These are phyloP conservation scores for Salvia splendens DNA, from an alignment of 257 asterid genomes.

Conservation along the genomic window DNA sequence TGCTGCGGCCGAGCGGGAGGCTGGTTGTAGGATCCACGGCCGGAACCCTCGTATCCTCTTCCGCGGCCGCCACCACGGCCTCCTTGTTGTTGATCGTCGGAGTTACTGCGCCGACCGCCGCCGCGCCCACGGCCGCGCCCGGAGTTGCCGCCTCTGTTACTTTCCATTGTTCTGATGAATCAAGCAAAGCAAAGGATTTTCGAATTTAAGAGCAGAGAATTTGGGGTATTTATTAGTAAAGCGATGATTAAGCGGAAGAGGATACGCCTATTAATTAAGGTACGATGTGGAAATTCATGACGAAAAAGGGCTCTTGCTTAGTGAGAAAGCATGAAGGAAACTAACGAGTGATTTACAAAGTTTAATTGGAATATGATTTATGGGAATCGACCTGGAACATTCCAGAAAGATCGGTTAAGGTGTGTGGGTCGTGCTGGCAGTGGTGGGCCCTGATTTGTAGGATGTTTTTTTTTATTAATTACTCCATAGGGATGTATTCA, in stretches of 20 bases:
- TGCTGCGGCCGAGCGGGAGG: constrained; percentile 28
- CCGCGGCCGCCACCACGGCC: constrained; percentile 38
- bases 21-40: constrained; percentile 19
- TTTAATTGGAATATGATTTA: not conserved
- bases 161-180: constrained; percentile 19
- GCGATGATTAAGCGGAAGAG: not conserved
- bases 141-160: constrained; percentile 19
- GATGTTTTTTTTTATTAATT: not conserved
- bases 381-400: constrained; percentile 13
- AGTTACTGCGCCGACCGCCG: constrained; percentile 29
- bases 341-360: not conserved
- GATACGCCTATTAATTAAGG: not conserved
- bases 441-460: not conserved
- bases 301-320: constrained; percentile 26
- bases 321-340: not conserved
- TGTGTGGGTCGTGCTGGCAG: not conserved
- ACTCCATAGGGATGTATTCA: too few species aligned
- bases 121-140: constrained; percentile 32
- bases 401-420: constrained; percentile 31
- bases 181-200: not conserved
- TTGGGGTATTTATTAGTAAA: not conserved
- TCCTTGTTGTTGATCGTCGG: constrained; percentile 28
- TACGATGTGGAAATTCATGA: not conserved
- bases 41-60: constrained; percentile 16
- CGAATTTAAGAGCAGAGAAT: not conserved